Evolutionary conservation across 768 basidiomycete species (phyloP).

Genomic region (Ephemerocybe angulata): DNA sequence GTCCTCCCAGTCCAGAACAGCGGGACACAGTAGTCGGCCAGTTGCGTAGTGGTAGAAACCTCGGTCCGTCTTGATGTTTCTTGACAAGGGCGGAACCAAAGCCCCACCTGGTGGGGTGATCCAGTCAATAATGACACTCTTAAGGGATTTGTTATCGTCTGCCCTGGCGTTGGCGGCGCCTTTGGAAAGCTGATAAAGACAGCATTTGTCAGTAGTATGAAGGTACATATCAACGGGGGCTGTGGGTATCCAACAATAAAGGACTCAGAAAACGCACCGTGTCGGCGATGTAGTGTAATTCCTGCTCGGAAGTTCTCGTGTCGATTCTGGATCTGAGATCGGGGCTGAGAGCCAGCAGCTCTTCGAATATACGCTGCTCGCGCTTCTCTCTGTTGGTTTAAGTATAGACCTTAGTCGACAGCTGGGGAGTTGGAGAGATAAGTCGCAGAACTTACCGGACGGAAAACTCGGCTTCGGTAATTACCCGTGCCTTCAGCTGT

Average conservation of each 20-base stretch:
- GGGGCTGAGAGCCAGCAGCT: background rate
- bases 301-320: background rate
- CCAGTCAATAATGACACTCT: background rate
- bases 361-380: background rate
- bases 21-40: background rate
- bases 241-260: background rate
- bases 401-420: background rate
- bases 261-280: background rate
- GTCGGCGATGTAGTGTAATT: background rate
- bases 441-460: background rate
- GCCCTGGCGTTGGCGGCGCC: background rate
- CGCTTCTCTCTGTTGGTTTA: background rate
- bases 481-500: background rate
- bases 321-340: background rate
- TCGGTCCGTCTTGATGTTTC: background rate
- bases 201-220: no score
- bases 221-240: background rate
- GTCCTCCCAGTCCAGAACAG: background rate
- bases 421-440: background rate
- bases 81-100: background rate
- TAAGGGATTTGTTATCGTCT: background rate
- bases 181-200: background rate
- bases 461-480: background rate
- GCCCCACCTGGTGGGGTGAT: background rate
- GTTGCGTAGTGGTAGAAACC: background rate